Percentiles rank a stretch among this genome's conserved stretches.
phyloP scores from a whole-genome alignment of 495 filamentous ascomycete genomes.

The Extremus antarcticus region DNA sequence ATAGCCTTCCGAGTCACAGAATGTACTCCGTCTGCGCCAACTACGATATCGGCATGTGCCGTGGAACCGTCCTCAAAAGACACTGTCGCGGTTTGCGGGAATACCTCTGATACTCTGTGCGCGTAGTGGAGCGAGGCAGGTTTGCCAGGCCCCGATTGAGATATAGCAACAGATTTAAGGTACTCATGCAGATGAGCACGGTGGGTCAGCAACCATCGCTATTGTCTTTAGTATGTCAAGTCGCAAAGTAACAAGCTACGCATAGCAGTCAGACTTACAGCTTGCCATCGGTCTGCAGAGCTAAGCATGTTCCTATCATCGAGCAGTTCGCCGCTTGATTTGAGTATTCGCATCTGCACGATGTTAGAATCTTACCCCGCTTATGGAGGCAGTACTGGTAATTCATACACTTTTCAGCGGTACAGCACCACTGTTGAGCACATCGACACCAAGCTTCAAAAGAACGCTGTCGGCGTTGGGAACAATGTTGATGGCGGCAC shows the following conservation, averaged over 20 bases:
- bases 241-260: slow-evolving; percentile 32
- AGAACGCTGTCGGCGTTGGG: slow-evolving; percentile 20
- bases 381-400: slow-evolving; percentile 17
- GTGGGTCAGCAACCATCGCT: slow-evolving; percentile 26
- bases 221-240: slow-evolving; percentile 15
- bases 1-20: slow-evolving; percentile 13
- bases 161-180: slow-evolving; percentile 21
- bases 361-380: slow-evolving; percentile 29
- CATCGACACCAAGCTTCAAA: slow-evolving; percentile 9
- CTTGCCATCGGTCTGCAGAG: no score
- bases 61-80: slow-evolving; percentile 16
- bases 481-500: slow-evolving; percentile 20
- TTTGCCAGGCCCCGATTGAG: no score
- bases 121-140: slow-evolving; percentile 40
- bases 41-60: slow-evolving; percentile 22
- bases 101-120: slow-evolving; percentile 33
- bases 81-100: slow-evolving; percentile 34
- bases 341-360: no score
- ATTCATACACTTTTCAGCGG: slow-evolving; percentile 13
- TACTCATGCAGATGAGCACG: slow-evolving; percentile 22
- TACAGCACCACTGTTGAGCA: slow-evolving; percentile 11
- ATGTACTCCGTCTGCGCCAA: slow-evolving; percentile 30
- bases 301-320: no score
- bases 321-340: no score
- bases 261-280: no score